Conservation (phyloP, 202 grass and related monocot species). For the Elaeis oleifera region DNA sequence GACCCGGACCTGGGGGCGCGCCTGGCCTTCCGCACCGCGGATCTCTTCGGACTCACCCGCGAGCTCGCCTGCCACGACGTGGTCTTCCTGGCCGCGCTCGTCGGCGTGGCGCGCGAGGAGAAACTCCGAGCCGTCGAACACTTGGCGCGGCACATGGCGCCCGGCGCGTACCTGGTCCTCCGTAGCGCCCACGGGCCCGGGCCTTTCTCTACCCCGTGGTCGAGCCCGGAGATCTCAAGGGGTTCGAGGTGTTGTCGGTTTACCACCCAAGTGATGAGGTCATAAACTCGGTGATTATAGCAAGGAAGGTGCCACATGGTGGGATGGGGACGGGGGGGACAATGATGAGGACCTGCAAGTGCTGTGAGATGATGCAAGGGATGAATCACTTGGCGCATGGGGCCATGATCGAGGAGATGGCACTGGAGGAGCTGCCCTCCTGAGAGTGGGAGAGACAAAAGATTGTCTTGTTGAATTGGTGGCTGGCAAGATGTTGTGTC, state of each 20-base stretch:
- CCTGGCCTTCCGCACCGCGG: constrained; percentile 59
- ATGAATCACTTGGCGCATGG: constrained; percentile 1
- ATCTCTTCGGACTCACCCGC: constrained; percentile 37
- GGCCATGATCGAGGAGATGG: constrained; percentile 44
- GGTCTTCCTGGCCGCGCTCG: constrained; percentile 76
- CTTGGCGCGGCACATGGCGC: constrained; percentile 50
- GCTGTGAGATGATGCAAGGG: constrained; percentile 41
- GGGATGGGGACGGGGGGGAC: background rate
- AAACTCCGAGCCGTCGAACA: constrained; percentile 55
- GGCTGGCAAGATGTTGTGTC: too few relatives aligned
- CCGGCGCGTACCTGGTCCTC: constrained; percentile 53
- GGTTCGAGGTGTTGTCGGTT: constrained; percentile 63
- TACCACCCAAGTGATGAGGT: constrained; percentile 70
- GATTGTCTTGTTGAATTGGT: too few relatives aligned
- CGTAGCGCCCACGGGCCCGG: constrained; percentile 71
- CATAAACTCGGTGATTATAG: constrained; percentile 82
- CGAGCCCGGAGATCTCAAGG: constrained; percentile 38
- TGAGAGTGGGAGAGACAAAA: background rate
- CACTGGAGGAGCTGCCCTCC: constrained; percentile 34
- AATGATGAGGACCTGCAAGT: constrained; percentile 43
- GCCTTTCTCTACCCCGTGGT: constrained; percentile 83
- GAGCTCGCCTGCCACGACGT: constrained; percentile 50
- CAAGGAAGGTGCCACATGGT: constrained; percentile 32
- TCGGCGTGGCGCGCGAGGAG: constrained; percentile 57
- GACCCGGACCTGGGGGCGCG: constrained; percentile 36